Evolutionary conservation across 129 eudicot genomes (phyloP), one percentile per base, ranked within the genome.

Genomic region (Apium graveolens): DNA sequence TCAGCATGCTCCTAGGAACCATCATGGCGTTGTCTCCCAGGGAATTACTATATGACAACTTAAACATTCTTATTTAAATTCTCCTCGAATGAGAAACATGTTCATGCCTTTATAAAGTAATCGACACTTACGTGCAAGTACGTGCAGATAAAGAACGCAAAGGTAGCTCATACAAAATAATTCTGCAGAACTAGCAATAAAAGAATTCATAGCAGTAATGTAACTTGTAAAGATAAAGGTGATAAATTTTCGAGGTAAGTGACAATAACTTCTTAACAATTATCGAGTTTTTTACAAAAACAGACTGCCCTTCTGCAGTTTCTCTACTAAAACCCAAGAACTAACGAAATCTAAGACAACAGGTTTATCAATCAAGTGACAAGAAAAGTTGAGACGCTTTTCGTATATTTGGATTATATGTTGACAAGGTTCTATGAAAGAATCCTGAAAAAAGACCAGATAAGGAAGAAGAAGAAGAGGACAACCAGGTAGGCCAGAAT

Each of bases 21-120:
- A 84, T 65, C 75, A 16, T 49, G 83, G 80, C 82, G 82, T 78
- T 89, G 90, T 86, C 82, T 73, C 90, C 86, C 72, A 27, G 34
- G 78, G 79, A 81, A 72, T 81, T 78, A 69, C 86, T 82, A 89
- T 65, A 83, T 73, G 87, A 86, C 90, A 83, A 85, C 85, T 32
- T 80, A 82, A 80, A 81, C 93, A 84, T 89, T 83, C 88, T 82
- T 73, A 84, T 84, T 55, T 57, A 48, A 76, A 63, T 79, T 75
- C 44, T 46, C 72, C 44, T 83, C 79, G 42, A 82, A 69, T 53
- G 60, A 69, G 79, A 80, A 80, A 86, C 86, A 86, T 81, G 68
- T 60, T 60, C 68, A 60, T 60, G 68, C 32, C 68, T 60, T 11
- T 24, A 39, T 73, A 73, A n/a, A 42, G 31, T 73, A 39, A 72